phyloP scores from a whole-genome alignment of 1,139 yeast genomes.

The Suhomyces yuchorum region DNA sequence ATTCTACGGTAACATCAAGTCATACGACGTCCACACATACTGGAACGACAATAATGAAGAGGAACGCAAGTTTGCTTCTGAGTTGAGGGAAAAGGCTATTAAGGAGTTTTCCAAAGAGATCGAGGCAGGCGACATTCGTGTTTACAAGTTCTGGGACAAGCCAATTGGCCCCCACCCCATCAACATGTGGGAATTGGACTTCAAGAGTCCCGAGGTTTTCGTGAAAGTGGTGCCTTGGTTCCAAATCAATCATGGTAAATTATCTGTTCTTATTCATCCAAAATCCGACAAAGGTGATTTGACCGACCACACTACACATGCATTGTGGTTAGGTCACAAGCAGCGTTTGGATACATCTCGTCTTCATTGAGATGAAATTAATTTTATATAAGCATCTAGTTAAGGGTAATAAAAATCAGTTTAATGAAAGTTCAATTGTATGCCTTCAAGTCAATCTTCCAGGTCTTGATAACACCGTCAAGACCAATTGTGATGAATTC shows the following conservation, averaged over 20 bases:
- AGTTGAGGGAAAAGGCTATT: conserved; percentile 43
- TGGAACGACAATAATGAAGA: conserved; percentile 42
- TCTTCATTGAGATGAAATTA: conserved; percentile 7
- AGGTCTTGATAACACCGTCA: conserved; percentile 78
- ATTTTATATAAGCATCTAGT: background rate
- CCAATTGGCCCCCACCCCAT: conserved; percentile 63
- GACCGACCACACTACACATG: conserved; percentile 53
- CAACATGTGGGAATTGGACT: conserved; percentile 47
- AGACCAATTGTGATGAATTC: conserved; percentile 70
- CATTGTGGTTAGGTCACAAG: conserved; percentile 57
- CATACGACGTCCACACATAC: conserved; percentile 60
- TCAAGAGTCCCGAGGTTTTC: conserved; percentile 34
- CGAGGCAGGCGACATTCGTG: conserved; percentile 42
- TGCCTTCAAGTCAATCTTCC: conserved; percentile 52
- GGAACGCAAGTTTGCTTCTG: conserved; percentile 39
- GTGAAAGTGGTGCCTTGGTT: conserved; percentile 32
- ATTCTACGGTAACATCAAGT: conserved; percentile 35
- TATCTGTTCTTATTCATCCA: conserved; percentile 59
- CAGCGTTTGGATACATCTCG: conserved; percentile 16
- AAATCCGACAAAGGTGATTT: conserved; percentile 42
- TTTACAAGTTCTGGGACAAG: conserved; percentile 49
- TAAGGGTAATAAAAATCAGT: background rate
- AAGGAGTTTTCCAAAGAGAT: conserved; percentile 50
- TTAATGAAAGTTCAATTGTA: conserved; percentile 10
- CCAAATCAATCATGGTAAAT: conserved; percentile 53